Base-by-base conservation (phyloP, 2,329 filamentous ascomycete genomes). In the Gnomoniopsis smithogilvyi region DNA sequence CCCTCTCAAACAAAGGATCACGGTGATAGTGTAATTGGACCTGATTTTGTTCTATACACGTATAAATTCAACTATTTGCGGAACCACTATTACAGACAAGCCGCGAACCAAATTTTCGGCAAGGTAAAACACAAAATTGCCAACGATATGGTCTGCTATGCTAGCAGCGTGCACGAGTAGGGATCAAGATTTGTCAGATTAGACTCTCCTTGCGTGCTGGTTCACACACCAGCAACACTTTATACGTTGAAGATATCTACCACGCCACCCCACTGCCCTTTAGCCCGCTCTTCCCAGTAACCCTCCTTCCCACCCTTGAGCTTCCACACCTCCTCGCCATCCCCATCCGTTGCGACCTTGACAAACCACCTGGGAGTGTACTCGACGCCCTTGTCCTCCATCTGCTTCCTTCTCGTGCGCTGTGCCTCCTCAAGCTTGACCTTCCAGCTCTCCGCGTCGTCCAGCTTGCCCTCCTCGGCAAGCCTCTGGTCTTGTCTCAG, bases 251-350 rank as follows among this genome's bases (percentile, higher is more conserved):
- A 86, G 54, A 86, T 76, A 50, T 82, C 74, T 63, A 79, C 75
- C 36, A 84, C 72, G 6, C 80, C 81, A 3, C 69, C 72, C 91
- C 91, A 96, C 58, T 78, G 78, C 1, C 87, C 87, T 64, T 77
- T 83, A 2, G 79, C 81, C 62, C 94, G 83, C 74, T 91, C 88
- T 70, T 96, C 93, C 95, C 95, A 99, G 74, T 99, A 99, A 10
- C 91, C 88, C 19, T 96, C 92, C 73, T 89, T 92, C 21, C 92
- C 92, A 2, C 79, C 79, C 76, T 88, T 95, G 63, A 96, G 73
- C 67, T 86, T 83, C 90, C 90, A 91, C 12, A 89, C 79, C 69
- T 90, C 86, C 69, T 90, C 87, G 3, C 82, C 83, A 51, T 83
- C 81, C 24, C 82, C 79, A n/a, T 38, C 59, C 21, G 61, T 60